Evolutionary conservation across 1,284 basidiomycete genomes (phyloP), one percentile per base, ranked within the genome.

Genomic region (Agaricales sp.): DNA sequence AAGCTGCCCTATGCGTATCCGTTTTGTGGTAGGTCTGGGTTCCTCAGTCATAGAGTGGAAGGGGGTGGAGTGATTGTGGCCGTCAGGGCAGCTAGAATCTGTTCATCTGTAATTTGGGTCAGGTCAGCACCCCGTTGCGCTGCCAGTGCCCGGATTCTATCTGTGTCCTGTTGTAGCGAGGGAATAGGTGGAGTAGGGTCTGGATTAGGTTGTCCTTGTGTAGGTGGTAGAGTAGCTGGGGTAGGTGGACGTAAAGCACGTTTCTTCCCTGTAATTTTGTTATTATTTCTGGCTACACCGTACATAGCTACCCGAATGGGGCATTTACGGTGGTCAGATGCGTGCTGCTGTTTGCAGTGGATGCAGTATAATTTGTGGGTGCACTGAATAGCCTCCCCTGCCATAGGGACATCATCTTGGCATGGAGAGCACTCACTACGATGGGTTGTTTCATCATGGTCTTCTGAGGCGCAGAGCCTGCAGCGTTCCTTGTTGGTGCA

Each of bases 1-100:
- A 0, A 62, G 50, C 30, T 61, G 60, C 2, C 47, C 49, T 3
- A 57, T 35, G 0, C 50, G 47, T 18, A 61, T 60, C 4, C 56
- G 60, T 23, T 49, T 16, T 6, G 54, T 55, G 20, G 30, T 47
- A 3, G 26, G 21, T 13, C 18, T 6, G 45, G 14, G 18, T 22
- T n/a, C 20, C 12, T 20, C 12, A 48, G 8, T 18, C 18, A 22
- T 49, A 14, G 38, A 20, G 12, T 37, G 30, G 13, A n/a, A 14
- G 4, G 26, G 16, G 8, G 45, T 14, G 47, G 11, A 11, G 20
- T 8, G 4, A 18, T 45, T 8, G 38, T 22, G 11, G 43, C 45
- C 16, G 14, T 23, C 19, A 19, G 21, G 16, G n/a, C 45, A 8
- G 26, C 4, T 49, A 25, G 52, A 48, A 14, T 51, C 43, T 13